These are phyloP conservation scores for Saccharomyces hybrid DNA, from an alignment of 1,139 yeast genomes.

Conservation along the genomic window DNA sequence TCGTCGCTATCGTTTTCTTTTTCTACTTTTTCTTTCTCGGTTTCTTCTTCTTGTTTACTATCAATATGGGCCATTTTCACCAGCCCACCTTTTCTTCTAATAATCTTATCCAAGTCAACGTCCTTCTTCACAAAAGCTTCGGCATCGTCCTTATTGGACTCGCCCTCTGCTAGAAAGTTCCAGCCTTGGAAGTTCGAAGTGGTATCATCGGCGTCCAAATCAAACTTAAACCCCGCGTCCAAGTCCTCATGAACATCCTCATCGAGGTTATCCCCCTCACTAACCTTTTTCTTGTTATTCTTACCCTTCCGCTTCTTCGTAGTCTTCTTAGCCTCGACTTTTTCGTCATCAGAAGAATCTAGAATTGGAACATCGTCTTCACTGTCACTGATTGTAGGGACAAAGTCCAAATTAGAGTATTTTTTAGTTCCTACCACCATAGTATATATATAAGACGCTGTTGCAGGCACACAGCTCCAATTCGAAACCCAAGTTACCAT, in stretches of 20 bases:
- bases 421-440: constrained; percentile 7
- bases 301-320: constrained; percentile 30
- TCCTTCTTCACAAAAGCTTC: constrained; percentile 37
- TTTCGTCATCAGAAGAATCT: constrained; percentile 45
- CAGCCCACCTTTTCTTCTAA: constrained; percentile 72
- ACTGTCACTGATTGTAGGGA: constrained; percentile 68
- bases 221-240: constrained; percentile 64
- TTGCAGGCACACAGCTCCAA: constrained; percentile 4
- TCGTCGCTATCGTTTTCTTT: constrained; percentile 35
- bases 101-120: constrained; percentile 82
- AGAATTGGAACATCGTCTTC: constrained; percentile 54
- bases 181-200: constrained; percentile 59
- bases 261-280: constrained; percentile 23
- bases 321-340: constrained; percentile 25
- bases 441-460: constrained; percentile 3
- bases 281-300: constrained; percentile 22
- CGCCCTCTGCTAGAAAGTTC: constrained; percentile 64
- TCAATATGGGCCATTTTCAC: constrained; percentile 46
- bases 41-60: constrained; percentile 34
- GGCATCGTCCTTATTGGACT: constrained; percentile 31
- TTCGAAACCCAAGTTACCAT: neutral
- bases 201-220: constrained; percentile 44
- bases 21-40: constrained; percentile 29
- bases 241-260: constrained; percentile 46
- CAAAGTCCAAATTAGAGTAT: constrained; percentile 37